phyloP scores from a whole-genome alignment of 1,139 yeast species.

The Yamadazyma blattariae region DNA sequence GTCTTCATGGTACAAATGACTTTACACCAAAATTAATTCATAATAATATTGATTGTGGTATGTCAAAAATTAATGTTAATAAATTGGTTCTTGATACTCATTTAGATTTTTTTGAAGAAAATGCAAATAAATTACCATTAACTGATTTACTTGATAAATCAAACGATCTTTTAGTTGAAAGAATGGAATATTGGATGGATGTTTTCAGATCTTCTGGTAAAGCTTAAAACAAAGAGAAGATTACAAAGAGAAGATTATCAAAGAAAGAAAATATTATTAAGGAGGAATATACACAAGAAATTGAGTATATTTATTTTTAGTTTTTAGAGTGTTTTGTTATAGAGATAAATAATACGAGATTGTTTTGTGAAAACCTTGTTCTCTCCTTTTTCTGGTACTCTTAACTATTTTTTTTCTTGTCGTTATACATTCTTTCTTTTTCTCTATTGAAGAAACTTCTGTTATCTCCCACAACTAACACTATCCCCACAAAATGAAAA shows the following conservation, averaged over 20 bases:
- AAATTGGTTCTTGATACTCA: conserved; percentile 12
- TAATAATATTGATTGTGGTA: conserved; percentile 7
- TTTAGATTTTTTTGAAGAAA: conserved; percentile 9
- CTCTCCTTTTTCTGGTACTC: too few species aligned
- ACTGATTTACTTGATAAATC: conserved; percentile 10
- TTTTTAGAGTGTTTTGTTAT: too few species aligned
- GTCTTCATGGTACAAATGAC: conserved; percentile 13
- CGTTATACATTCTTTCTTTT: too few species aligned
- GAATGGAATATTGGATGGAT: conserved; percentile 13
- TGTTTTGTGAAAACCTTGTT: too few species aligned
- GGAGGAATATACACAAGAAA: too few species aligned
- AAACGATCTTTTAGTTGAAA: conserved; percentile 8
- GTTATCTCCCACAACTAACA: too few species aligned
- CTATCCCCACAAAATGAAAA: too few species aligned
- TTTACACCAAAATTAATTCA: conserved; percentile 10
- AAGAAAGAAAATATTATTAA: not conserved
- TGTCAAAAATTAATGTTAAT: conserved; percentile 12
- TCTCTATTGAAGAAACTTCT: too few species aligned
- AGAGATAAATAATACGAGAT: too few species aligned
- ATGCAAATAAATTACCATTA: conserved; percentile 8
- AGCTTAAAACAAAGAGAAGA: conserved; percentile 1
- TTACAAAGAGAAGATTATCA: not conserved
- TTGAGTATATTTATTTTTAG: too few species aligned
- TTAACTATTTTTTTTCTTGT: too few species aligned
- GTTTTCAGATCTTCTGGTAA: conserved; percentile 10